A percentile compares a stretch with the other conserved stretches of the same genome.
These are phyloP conservation scores for Tremella fuciformis DNA, from an alignment of 768 basidiomycete species.

Conservation along the genomic window DNA sequence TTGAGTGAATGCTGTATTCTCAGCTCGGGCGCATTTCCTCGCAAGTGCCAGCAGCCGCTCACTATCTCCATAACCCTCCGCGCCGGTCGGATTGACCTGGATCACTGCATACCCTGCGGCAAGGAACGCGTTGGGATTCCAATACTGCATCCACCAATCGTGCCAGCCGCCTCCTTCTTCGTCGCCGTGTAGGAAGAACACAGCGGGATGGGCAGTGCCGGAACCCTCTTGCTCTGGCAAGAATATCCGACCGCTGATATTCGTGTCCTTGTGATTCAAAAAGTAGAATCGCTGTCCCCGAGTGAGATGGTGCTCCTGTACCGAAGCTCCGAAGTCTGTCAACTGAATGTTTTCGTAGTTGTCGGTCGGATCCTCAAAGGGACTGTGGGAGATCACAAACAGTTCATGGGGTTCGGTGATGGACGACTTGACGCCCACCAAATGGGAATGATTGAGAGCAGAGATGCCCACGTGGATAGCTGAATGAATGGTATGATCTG, in stretches of 20 bases:
- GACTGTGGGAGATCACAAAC: constrained; percentile 23
- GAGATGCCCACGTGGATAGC: constrained; percentile 23
- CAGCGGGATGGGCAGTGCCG: not conserved
- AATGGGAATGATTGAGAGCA: constrained; percentile 25
- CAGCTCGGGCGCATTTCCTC: not conserved
- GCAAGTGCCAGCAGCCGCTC: not conserved
- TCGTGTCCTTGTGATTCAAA: not conserved
- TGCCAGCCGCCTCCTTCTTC: constrained; percentile 17
- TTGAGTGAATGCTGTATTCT: constrained; percentile 2
- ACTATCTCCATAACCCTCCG: constrained; percentile 13
- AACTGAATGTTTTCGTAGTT: constrained; percentile 27
- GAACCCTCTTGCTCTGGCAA: constrained; percentile 1
- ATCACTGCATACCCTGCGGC: constrained; percentile 10
- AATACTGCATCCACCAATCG: constrained; percentile 17
- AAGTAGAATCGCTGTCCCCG: constrained; percentile 6
- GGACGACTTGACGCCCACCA: constrained; percentile 21
- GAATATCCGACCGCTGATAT: constrained; percentile 6
- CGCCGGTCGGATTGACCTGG: constrained; percentile 10
- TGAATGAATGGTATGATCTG: constrained; percentile 16
- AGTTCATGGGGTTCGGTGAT: constrained; percentile 11
- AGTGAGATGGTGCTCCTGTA: not conserved
- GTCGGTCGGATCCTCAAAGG: constrained; percentile 27
- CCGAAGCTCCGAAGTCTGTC: constrained; percentile 11
- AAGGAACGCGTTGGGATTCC: constrained; percentile 14
- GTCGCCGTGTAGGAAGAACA: constrained; percentile 14